Evolutionary conservation across 2,329 filamentous ascomycete species (phyloP).

Genomic region (Penicillium vulpinum): DNA sequence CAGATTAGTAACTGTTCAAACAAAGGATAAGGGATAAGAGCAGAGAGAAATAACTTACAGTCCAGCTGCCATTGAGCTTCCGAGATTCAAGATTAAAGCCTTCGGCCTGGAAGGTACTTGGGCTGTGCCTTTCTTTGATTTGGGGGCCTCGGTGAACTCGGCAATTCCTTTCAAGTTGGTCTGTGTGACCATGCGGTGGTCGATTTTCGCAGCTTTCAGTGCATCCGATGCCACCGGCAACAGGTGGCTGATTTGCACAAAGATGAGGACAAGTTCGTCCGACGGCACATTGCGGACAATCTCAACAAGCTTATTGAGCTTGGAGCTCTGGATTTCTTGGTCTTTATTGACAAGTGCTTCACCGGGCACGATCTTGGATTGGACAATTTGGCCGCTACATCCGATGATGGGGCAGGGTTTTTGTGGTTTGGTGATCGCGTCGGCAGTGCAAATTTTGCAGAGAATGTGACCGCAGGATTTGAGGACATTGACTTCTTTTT

Average conservation of each 20-base stretch:
- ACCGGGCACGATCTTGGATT: conserved; percentile 44
- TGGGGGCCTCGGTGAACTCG: conserved; percentile 28
- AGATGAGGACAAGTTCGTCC: conserved; percentile 56
- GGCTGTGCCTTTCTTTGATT: background rate
- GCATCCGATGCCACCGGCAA: conserved; percentile 39
- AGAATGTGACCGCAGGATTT: conserved; percentile 54
- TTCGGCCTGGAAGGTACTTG: conserved; percentile 27
- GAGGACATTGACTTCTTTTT: conserved; percentile 43
- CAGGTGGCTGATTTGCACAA: conserved; percentile 55
- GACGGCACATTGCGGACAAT: conserved; percentile 45
- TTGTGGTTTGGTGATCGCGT: conserved; percentile 10
- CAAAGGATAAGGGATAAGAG: background rate
- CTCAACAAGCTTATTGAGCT: conserved; percentile 49
- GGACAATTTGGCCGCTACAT: conserved; percentile 43
- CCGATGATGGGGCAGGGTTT: conserved; percentile 43
- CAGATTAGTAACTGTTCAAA: conserved; percentile 9
- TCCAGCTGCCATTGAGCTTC: conserved; percentile 60
- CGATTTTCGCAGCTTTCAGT: conserved; percentile 30
- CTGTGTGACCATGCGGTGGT: conserved; percentile 40
- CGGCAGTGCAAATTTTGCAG: conserved; percentile 45
- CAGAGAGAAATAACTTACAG: conserved; percentile 47
- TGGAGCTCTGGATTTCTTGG: conserved; percentile 45
- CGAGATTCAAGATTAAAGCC: conserved; percentile 59
- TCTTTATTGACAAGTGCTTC: conserved; percentile 37
- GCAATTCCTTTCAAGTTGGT: conserved; percentile 33